Conservation (phyloP, 2,329 filamentous ascomycete genomes). For the Nigrospora sphaerica region DNA sequence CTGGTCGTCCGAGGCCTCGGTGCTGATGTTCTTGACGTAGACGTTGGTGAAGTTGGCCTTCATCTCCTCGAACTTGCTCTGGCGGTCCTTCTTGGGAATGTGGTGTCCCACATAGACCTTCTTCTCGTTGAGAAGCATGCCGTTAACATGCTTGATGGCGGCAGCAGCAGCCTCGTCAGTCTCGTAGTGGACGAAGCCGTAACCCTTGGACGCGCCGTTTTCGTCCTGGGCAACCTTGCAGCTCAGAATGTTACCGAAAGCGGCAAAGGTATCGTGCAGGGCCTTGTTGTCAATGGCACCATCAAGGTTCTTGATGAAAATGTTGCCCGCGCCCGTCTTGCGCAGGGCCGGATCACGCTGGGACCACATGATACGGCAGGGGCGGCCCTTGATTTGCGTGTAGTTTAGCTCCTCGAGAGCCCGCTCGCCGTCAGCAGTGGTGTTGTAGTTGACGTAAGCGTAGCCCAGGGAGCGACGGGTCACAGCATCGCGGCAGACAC, state of each 20-base stretch:
- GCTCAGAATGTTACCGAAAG: conserved; percentile 97
- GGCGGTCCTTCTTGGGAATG: conserved; percentile 99
- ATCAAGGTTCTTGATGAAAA: conserved; percentile 99
- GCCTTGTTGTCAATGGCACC: conserved; percentile 99
- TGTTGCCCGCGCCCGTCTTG: conserved; percentile 98
- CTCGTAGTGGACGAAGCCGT: conserved; percentile 99
- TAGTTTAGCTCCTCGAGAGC: conserved; percentile 99
- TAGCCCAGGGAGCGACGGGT: conserved; percentile 98
- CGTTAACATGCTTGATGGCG: conserved; percentile 99
- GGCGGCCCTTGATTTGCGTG: conserved; percentile 96
- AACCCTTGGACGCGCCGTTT: conserved; percentile 93
- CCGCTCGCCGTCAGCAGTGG: conserved; percentile 91
- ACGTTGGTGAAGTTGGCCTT: conserved; percentile 99
- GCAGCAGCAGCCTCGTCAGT: conserved; percentile 94
- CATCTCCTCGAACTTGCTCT: conserved; percentile 99
- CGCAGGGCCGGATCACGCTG: conserved; percentile 97
- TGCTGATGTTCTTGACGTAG: conserved; percentile 96
- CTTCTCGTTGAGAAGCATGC: conserved; percentile 99
- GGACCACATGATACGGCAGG: conserved; percentile 99
- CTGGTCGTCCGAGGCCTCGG: conserved; percentile 82
- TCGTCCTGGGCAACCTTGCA: conserved; percentile 99
- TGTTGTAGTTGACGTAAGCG: conserved; percentile 99
- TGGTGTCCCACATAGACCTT: conserved; percentile 99
- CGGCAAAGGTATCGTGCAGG: conserved; percentile 97
- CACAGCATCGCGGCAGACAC: conserved; percentile 98